These are phyloP conservation scores for Xylaria telfairii DNA, from an alignment of 495 filamentous ascomycete species.

Conservation along the genomic window DNA sequence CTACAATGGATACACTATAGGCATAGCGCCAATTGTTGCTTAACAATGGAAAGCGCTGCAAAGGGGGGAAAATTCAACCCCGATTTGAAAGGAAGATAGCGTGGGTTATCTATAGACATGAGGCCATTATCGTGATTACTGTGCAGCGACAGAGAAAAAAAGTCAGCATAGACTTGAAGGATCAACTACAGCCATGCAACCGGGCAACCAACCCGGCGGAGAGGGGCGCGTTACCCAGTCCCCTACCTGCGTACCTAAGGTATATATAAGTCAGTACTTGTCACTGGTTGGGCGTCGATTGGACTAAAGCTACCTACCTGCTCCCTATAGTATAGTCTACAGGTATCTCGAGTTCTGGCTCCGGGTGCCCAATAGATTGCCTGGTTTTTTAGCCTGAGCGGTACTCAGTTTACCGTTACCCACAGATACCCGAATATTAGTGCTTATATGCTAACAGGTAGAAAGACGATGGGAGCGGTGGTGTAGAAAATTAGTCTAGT, in stretches of 20 bases:
- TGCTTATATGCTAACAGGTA: constrained; percentile 8
- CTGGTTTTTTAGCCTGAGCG: constrained; percentile 5
- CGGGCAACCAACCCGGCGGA: neutral
- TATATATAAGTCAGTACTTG: neutral
- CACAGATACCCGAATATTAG: constrained; percentile 20
- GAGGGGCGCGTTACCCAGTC: neutral
- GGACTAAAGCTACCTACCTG: neutral
- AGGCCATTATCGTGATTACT: constrained; percentile 21
- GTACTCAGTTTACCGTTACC: constrained; percentile 14
- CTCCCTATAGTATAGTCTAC: neutral
- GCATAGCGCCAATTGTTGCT: neutral
- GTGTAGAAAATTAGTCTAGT: neutral
- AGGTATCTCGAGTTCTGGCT: constrained; percentile 5
- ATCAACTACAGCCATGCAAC: constrained; percentile 12
- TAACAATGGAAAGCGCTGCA: neutral
- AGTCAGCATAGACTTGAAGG: constrained; percentile 17
- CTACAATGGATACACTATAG: constrained; percentile 9
- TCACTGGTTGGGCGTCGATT: neutral
- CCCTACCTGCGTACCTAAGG: neutral
- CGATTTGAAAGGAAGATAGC: neutral
- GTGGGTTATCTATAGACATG: constrained; percentile 1
- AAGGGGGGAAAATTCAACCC: neutral
- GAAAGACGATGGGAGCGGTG: constrained; percentile 2
- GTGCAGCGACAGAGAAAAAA: constrained; percentile 12
- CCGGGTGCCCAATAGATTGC: neutral